These are phyloP conservation scores for Trichoderma gracile DNA, from an alignment of 2,329 filamentous ascomycete genomes.

Conservation along the genomic window DNA sequence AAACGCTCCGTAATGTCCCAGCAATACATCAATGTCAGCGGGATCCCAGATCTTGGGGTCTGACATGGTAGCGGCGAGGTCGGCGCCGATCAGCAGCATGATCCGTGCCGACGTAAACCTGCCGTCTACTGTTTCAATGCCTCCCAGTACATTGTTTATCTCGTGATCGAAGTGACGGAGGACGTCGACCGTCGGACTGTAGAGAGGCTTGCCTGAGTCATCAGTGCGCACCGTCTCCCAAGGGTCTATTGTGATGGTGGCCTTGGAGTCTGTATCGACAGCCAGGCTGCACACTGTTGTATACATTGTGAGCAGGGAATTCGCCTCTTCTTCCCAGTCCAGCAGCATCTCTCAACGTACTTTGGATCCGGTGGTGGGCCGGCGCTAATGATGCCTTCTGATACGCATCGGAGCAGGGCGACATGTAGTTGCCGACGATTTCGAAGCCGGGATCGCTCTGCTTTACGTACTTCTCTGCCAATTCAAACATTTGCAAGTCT, in stretches of 20 bases:
- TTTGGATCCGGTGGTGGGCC: conserved; percentile 49
- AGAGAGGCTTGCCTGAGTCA: conserved; percentile 64
- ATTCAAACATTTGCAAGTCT: conserved; percentile 78
- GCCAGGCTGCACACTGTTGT: conserved; percentile 70
- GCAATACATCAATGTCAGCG: conserved; percentile 79
- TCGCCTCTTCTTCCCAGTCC: neutral
- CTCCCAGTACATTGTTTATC: conserved; percentile 76
- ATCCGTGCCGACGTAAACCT: conserved; percentile 65
- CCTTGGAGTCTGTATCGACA: conserved; percentile 63
- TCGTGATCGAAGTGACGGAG: conserved; percentile 84
- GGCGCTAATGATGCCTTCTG: conserved; percentile 44
- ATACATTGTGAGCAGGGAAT: neutral
- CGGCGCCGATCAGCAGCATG: conserved; percentile 73
- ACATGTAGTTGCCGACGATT: conserved; percentile 73
- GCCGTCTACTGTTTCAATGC: conserved; percentile 65
- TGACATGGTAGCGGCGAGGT: conserved; percentile 69
- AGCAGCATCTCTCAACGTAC: conserved; percentile 1
- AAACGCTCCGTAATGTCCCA: conserved; percentile 75
- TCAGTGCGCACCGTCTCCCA: conserved; percentile 63
- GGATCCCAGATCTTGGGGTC: conserved; percentile 74
- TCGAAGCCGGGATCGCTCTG: conserved; percentile 63
- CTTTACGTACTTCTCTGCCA: conserved; percentile 75
- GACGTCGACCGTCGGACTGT: conserved; percentile 81
- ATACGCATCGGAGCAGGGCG: conserved; percentile 40
- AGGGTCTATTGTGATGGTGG: conserved; percentile 78